Conservation (phyloP, 208 protist species). For the Balamuthia mandrillaris region DNA sequence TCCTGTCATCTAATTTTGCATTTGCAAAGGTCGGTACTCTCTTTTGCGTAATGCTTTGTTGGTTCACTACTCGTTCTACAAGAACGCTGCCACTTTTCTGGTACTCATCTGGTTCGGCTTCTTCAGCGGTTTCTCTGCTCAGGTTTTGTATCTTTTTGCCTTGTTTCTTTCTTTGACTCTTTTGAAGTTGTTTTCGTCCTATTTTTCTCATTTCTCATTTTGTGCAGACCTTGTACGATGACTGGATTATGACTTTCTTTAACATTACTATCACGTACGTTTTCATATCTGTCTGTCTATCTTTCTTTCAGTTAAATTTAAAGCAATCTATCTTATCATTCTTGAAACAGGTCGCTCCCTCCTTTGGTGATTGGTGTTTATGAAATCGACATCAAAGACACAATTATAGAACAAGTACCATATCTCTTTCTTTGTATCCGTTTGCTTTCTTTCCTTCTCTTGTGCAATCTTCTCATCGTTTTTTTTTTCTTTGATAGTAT, state of each 20-base stretch:
- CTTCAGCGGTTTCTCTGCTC: slow-evolving; percentile 53
- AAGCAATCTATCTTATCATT: no score
- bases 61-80: slow-evolving; percentile 76
- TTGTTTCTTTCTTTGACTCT: background rate
- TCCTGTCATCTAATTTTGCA: background rate
- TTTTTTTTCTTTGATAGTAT: slow-evolving; percentile 84
- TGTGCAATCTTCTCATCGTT: slow-evolving; percentile 78
- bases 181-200: slow-evolving; percentile 54
- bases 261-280: background rate
- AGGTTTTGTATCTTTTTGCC: slow-evolving; percentile 45
- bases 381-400: background rate
- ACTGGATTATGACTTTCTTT: slow-evolving; percentile 10
- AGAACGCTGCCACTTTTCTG: slow-evolving; percentile 67
- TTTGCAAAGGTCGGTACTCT: slow-evolving; percentile 39
- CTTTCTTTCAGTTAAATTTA: no score
- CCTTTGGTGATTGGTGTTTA: background rate
- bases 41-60: slow-evolving; percentile 64
- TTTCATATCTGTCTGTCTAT: slow-evolving; percentile 73
- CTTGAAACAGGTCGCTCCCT: no score
- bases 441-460: slow-evolving; percentile 77
- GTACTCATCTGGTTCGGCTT: slow-evolving; percentile 68
- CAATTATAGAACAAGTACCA: slow-evolving; percentile 42
- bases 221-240: slow-evolving; percentile 9
- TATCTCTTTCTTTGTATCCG: slow-evolving; percentile 84
- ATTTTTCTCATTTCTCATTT: background rate